Evolutionary conservation across 2,329 filamentous ascomycete species (phyloP).

Genomic region (Arthrinium phaeospermum): DNA sequence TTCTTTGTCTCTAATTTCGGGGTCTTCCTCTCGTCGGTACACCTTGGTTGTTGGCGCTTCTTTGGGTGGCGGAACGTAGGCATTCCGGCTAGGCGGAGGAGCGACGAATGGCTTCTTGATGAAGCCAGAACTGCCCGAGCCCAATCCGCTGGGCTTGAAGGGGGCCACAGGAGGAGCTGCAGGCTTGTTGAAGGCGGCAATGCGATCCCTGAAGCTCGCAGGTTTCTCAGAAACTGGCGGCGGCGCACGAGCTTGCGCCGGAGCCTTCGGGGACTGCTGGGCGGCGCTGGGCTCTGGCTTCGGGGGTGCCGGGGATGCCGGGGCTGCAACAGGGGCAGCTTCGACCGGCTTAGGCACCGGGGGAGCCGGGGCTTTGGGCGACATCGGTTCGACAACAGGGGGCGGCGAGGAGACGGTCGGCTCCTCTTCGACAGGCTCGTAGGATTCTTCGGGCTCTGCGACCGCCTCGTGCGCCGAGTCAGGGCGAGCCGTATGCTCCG

Average conservation of each 20-base stretch:
- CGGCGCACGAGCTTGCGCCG: conserved; percentile 57
- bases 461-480: conserved; percentile 34
- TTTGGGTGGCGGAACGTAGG: conserved; percentile 80
- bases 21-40: conserved; percentile 88
- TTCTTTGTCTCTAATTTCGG: conserved; percentile 69
- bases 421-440: conserved; percentile 38
- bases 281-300: conserved; percentile 40
- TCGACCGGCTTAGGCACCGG: conserved; percentile 45
- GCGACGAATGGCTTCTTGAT: conserved; percentile 98
- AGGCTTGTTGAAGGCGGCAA: conserved; percentile 95
- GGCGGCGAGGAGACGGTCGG: conserved; percentile 35
- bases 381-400: conserved; percentile 34
- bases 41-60: conserved; percentile 76
- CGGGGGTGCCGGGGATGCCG: conserved; percentile 36
- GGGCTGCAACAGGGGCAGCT: conserved; percentile 43
- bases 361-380: conserved; percentile 34
- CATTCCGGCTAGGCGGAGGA: conserved; percentile 89
- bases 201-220: conserved; percentile 82
- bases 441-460: conserved; percentile 26
- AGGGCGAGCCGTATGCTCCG: conserved; percentile 35
- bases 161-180: conserved; percentile 86
- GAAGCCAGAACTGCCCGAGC: conserved; percentile 68
- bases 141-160: conserved; percentile 77
- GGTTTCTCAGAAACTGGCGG: conserved; percentile 79
- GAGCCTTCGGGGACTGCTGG: conserved; percentile 47